Conservation (phyloP, 2,329 filamentous ascomycete species). For the Colletotrichum sp. region DNA sequence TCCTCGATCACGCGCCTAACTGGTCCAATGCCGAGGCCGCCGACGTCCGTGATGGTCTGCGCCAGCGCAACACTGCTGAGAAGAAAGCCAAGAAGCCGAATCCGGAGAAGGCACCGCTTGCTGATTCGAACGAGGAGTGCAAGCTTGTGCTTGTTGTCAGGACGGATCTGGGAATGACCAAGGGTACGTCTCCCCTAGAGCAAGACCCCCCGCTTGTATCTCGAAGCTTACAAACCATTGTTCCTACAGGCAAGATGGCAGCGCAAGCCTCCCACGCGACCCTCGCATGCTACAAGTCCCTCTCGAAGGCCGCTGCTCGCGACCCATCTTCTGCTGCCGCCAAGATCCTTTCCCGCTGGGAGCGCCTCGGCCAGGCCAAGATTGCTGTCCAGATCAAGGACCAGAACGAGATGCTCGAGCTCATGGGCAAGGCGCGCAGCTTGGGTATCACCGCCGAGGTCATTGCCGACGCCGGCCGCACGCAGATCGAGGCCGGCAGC, state of each 20-base stretch:
- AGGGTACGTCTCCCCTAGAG: constrained; percentile 63
- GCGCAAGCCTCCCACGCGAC: constrained; percentile 97
- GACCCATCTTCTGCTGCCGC: constrained; percentile 59
- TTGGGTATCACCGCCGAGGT: constrained; percentile 87
- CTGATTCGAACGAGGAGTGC: constrained; percentile 74
- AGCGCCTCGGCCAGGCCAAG: constrained; percentile 86
- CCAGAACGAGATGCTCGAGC: constrained; percentile 78
- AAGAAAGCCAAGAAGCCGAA: constrained; percentile 37
- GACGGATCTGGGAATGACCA: constrained; percentile 96
- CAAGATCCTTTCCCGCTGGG: constrained; percentile 81
- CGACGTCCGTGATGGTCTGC: constrained; percentile 62
- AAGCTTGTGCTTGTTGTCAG: constrained; percentile 92
- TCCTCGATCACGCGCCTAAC: constrained; percentile 71
- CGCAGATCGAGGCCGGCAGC: constrained; percentile 93
- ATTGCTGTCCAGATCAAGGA: constrained; percentile 89
- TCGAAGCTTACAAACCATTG: background rate
- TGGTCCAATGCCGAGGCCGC: constrained; percentile 68
- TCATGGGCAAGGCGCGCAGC: constrained; percentile 80
- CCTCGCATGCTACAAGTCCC: constrained; percentile 92
- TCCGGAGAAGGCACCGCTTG: constrained; percentile 25
- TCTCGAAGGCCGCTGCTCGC: constrained; percentile 59
- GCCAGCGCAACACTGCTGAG: constrained; percentile 31
- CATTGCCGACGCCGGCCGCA: constrained; percentile 94
- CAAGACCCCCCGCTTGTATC: background rate
- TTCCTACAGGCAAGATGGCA: constrained; percentile 83